Conservation (phyloP, 805 yeast genomes). For the Jamesozyma jinghongensis region DNA sequence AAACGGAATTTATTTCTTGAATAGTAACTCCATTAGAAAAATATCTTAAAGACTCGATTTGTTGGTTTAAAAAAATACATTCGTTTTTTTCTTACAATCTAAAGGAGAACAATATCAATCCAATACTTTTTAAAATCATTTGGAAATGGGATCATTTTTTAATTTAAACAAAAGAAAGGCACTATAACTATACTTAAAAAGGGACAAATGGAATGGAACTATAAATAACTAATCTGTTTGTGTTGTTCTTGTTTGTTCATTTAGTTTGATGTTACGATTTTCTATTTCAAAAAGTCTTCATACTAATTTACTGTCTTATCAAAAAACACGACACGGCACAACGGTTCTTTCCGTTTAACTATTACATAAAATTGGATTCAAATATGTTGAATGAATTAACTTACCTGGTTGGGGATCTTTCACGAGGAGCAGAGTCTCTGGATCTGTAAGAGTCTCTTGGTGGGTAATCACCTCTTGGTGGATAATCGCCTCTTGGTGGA, state of each 20-base stretch:
- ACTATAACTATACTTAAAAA: background rate
- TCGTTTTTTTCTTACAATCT: too few relatives aligned
- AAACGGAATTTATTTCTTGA: too few relatives aligned
- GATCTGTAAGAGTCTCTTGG: conserved; percentile 41
- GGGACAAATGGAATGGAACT: background rate
- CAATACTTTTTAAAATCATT: too few relatives aligned
- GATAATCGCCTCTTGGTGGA: conserved; percentile 24
- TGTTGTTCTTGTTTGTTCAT: background rate
- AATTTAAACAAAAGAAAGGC: too few relatives aligned
- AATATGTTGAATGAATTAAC: conserved; percentile 18
- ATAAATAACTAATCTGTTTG: background rate
- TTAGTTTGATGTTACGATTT: background rate
- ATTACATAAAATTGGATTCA: background rate
- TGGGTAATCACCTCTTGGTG: conserved; percentile 12
- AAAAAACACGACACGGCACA: background rate
- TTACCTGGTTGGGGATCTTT: conserved; percentile 72
- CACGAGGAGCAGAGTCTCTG: conserved; percentile 41
- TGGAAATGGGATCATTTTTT: too few relatives aligned
- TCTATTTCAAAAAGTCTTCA: background rate
- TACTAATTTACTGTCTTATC: background rate
- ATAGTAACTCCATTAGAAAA: too few relatives aligned
- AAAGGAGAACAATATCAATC: too few relatives aligned
- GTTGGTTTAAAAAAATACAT: too few relatives aligned
- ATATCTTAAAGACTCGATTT: too few relatives aligned
- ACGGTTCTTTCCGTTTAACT: background rate